Evolutionary conservation across 768 basidiomycete species (phyloP).

Genomic region (Serendipita indica): DNA sequence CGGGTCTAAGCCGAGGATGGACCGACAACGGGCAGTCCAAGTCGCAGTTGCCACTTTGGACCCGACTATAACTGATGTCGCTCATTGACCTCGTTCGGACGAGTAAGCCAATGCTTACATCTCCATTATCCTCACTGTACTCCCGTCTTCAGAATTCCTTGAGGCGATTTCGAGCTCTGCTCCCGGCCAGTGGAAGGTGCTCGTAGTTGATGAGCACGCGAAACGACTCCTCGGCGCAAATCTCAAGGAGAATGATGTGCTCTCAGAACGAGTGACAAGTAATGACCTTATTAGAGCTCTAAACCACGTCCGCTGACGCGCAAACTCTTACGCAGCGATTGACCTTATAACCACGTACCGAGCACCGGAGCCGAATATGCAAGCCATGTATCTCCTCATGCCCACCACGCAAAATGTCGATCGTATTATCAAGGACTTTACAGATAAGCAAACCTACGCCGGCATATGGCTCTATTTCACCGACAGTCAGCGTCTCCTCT

Average conservation of each 20-base stretch:
- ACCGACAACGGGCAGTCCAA: not conserved
- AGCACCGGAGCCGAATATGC: slow-evolving; percentile 68
- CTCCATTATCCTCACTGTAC: not conserved
- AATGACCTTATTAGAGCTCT: slow-evolving; percentile 12
- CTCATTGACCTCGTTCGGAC: not conserved
- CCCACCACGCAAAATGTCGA: slow-evolving; percentile 90
- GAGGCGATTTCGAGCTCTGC: slow-evolving; percentile 79
- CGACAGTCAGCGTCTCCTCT: slow-evolving; percentile 43
- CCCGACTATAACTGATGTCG: slow-evolving; percentile 6
- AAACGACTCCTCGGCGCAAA: slow-evolving; percentile 71
- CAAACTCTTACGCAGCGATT: slow-evolving; percentile 49
- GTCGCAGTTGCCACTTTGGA: too few relatives aligned
- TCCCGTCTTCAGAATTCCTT: slow-evolving; percentile 48
- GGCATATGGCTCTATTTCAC: slow-evolving; percentile 86
- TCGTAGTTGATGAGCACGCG: slow-evolving; percentile 89
- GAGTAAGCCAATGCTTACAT: not conserved
- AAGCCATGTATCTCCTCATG: slow-evolving; percentile 89
- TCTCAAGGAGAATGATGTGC: slow-evolving; percentile 83
- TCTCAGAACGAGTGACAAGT: slow-evolving; percentile 95
- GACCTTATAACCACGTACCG: slow-evolving; percentile 77
- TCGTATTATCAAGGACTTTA: slow-evolving; percentile 77
- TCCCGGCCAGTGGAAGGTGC: slow-evolving; percentile 86
- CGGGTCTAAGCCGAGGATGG: not conserved
- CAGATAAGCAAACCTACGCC: slow-evolving; percentile 51
- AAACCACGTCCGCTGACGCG: not conserved